Base-by-base conservation (phyloP, 306 rosid species). In the Corylus avellana region DNA sequence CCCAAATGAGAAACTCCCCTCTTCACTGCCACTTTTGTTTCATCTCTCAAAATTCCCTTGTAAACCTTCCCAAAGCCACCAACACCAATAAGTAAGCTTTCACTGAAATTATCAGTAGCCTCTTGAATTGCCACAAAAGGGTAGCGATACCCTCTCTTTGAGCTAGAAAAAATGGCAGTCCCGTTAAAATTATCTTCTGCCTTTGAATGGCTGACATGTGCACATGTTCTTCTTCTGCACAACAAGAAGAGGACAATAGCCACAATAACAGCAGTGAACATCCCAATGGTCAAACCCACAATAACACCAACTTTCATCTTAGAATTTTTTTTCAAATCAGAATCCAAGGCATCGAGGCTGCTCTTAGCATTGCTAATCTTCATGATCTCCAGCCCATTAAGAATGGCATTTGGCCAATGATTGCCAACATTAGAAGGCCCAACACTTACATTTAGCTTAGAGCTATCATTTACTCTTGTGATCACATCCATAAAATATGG, bases 21-120 rank as follows among this genome's bases (percentile, higher is more conserved):
- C 79, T 89, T 91, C 37, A 91, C 91, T 20, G 97, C 97, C 66
- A 91, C 97, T 79, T 82, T 83, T 3, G 87, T 87, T 39, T 50
- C 85, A 85, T 84, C 91, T 80, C 56, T 88, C 25, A 91, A 80
- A 83, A 85, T 77, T 42, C 94, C 97, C 61, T 79, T 87, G 86
- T 89, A 91, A 64, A 91, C 94, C 80, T 88, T 88, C 61, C 97
- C 97, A 75, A 91, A 89, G 22, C 97, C 97, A 69, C 94, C 97
- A 44, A 70, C 78, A 32, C 97, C 97, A 76, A 91, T 77, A 6
- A 83, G 84, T 76, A 88, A 59, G 77, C 69, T 86, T 51, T 91
- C 93, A 54, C 89, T 89, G 77, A 91, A 91, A 58, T 88, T 76
- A 74, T 82, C 87, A n/a, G 97, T 91, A 25, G 97, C 92, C 76